Conservation (phyloP, 2,329 filamentous ascomycete genomes). For the Teratosphaeria zuluensis region DNA sequence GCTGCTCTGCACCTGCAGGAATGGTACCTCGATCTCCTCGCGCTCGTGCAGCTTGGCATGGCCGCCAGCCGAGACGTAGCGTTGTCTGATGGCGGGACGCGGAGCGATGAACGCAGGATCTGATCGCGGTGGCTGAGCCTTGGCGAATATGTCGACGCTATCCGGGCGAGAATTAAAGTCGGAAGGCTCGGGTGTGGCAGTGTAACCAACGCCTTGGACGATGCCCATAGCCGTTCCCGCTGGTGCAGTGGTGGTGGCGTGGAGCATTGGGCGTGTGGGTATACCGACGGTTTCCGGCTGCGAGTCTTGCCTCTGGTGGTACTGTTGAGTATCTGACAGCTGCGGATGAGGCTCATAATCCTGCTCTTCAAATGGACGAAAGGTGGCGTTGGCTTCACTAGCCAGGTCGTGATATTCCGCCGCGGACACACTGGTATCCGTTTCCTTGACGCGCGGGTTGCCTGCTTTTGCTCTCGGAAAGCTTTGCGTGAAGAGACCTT, state of each 20-base stretch:
- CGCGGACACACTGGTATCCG: conserved; percentile 2
- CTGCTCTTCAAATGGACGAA: conserved; percentile 2
- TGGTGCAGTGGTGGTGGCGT: conserved; percentile 1
- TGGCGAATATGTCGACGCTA: conserved; percentile 1
- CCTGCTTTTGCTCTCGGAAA: conserved; percentile 3
- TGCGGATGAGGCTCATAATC: not conserved
- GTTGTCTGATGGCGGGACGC: conserved; percentile 12
- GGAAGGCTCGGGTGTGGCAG: not conserved
- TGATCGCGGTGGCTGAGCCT: conserved; percentile 1
- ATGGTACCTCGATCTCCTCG: conserved; percentile 11
- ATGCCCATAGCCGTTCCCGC: not conserved
- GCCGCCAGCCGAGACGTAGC: conserved; percentile 21
- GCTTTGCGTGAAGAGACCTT: conserved; percentile 6
- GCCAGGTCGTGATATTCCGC: conserved; percentile 2
- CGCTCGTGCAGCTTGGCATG: conserved; percentile 14
- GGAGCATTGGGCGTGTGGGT: not conserved
- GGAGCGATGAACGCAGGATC: conserved; percentile 14
- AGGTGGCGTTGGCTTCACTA: conserved; percentile 2
- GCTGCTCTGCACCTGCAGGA: not conserved
- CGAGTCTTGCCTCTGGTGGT: not conserved
- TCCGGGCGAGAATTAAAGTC: not conserved
- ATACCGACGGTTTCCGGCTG: not conserved
- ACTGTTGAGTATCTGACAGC: not conserved
- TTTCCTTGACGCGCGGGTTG: conserved; percentile 2
- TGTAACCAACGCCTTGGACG: not conserved